Evolutionary conservation across 2,329 filamentous ascomycete genomes (phyloP).

Genomic region (Elsinoe fawcettii): DNA sequence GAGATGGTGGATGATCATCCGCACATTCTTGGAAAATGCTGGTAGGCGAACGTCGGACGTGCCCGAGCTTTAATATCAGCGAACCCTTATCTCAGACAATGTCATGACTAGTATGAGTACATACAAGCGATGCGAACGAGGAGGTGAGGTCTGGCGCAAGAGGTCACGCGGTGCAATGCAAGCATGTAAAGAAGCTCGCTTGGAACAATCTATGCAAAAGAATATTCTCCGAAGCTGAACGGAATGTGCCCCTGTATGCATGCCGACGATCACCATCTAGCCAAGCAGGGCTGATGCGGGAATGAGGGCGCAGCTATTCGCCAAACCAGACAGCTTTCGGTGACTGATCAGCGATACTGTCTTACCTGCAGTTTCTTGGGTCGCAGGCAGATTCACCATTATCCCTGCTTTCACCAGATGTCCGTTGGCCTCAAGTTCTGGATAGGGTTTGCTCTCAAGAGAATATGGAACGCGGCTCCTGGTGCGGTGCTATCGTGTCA

Average conservation of each 20-base stretch:
- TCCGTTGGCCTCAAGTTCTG: not conserved
- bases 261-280: not conserved
- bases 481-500: not conserved
- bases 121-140: not conserved
- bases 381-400: not conserved
- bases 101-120: constrained; percentile 7
- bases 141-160: not conserved
- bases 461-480: too few relatives aligned
- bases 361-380: not conserved
- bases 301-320: not conserved
- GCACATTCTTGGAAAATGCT: not conserved
- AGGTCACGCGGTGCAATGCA: not conserved
- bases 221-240: not conserved
- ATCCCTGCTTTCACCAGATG: not conserved
- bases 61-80: constrained; percentile 10
- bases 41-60: constrained; percentile 8
- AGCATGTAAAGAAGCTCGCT: not conserved
- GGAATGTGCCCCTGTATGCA: constrained; percentile 3
- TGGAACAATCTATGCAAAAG: constrained; percentile 3
- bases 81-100: not conserved
- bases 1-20: constrained; percentile 6
- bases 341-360: not conserved
- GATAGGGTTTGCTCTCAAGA: not conserved
- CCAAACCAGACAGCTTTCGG: not conserved
- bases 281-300: constrained; percentile 4